Conservation (phyloP, 805 yeast genomes). For the Clavispora santaluciae region DNA sequence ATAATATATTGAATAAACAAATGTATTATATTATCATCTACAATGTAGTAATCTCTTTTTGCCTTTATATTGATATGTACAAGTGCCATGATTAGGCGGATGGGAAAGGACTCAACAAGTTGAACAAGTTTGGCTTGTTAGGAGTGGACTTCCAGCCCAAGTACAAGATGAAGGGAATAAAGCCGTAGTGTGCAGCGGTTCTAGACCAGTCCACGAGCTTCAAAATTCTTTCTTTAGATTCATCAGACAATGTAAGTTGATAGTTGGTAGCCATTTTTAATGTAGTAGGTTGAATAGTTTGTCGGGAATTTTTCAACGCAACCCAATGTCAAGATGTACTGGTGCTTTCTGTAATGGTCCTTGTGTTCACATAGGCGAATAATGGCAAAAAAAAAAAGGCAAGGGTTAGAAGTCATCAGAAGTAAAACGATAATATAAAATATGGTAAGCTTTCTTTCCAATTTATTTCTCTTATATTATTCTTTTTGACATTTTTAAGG, state of each 20-base stretch:
- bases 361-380: too few species aligned
- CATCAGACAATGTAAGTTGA: slow-evolving; percentile 40
- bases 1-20: not conserved
- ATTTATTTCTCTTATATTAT: too few species aligned
- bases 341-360: not conserved
- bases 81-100: slow-evolving; percentile 43
- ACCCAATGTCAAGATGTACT: not conserved
- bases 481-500: not conserved
- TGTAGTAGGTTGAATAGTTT: not conserved
- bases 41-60: not conserved
- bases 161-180: slow-evolving; percentile 93
- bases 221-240: slow-evolving; percentile 76
- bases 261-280: slow-evolving; percentile 12
- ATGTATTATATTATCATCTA: not conserved
- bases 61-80: slow-evolving; percentile 10
- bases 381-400: too few species aligned
- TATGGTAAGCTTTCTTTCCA: too few species aligned
- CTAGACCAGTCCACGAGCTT: slow-evolving; percentile 79
- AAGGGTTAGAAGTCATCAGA: too few species aligned
- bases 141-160: slow-evolving; percentile 69
- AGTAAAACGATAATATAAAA: too few species aligned
- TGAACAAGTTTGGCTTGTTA: slow-evolving; percentile 77
- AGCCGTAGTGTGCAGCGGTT: slow-evolving; percentile 90
- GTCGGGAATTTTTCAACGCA: not conserved
- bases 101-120: slow-evolving; percentile 75